Evolutionary conservation across 768 basidiomycete genomes (phyloP).

Genomic region (Suillus americanus): DNA sequence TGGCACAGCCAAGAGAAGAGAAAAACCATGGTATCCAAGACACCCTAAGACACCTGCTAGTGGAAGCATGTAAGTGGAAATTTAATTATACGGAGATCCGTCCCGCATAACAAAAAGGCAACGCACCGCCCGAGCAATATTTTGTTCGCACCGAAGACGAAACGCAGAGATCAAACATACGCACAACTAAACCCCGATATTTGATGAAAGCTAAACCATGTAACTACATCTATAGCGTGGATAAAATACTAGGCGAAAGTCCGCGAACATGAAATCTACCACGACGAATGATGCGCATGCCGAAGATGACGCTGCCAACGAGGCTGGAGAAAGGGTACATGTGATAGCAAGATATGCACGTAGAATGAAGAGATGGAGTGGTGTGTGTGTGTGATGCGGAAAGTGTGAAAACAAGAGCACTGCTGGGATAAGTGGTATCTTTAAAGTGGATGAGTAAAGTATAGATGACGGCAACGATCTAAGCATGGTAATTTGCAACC

Average conservation of each 20-base stretch:
- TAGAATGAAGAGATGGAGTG: conserved; percentile 16
- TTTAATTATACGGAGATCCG: conserved; percentile 4
- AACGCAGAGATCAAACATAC: conserved; percentile 3
- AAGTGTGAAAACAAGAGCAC: conserved; percentile 12
- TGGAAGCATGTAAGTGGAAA: conserved; percentile 2
- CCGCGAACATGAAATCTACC: conserved; percentile 5
- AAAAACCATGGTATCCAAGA: background rate
- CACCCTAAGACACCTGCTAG: background rate
- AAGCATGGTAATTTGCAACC: conserved; percentile 14
- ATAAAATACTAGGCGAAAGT: conserved; percentile 18
- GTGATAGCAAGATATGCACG: conserved; percentile 30
- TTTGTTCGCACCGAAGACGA: background rate
- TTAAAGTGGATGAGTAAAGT: conserved; percentile 26
- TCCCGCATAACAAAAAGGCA: conserved; percentile 1
- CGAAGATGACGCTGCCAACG: conserved; percentile 6
- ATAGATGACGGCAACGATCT: conserved; percentile 23
- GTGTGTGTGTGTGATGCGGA: conserved; percentile 14
- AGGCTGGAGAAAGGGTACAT: conserved; percentile 29
- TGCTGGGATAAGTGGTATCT: conserved; percentile 26
- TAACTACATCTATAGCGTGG: conserved; percentile 24
- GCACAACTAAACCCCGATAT: background rate
- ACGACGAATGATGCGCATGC: conserved; percentile 5
- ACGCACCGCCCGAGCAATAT: conserved; percentile 1
- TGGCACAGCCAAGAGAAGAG: background rate
- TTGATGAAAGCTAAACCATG: conserved; percentile 16